These are phyloP conservation scores for Agrostemma githago DNA, from an alignment of 148 eudicot genomes.

Conservation along the genomic window DNA sequence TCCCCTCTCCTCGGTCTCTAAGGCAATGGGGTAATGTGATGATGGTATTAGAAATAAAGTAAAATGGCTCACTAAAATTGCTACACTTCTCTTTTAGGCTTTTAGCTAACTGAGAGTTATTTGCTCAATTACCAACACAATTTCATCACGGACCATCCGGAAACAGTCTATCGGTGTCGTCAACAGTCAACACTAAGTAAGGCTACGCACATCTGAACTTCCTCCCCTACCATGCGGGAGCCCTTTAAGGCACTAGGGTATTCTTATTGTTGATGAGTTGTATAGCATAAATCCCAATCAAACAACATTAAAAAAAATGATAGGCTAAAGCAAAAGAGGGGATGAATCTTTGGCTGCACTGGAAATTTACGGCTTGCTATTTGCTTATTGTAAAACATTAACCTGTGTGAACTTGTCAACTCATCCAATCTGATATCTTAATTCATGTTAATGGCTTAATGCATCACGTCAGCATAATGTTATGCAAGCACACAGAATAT, in stretches of 20 bases:
- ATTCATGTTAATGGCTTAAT: not conserved
- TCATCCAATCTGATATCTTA: not conserved
- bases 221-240: not conserved
- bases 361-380: not conserved
- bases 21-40: not conserved
- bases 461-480: not conserved
- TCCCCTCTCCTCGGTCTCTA: no score
- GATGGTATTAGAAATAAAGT: not conserved
- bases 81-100: not conserved
- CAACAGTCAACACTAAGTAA: not conserved
- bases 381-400: not conserved
- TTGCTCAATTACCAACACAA: not conserved
- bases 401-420: constrained; percentile 4
- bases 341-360: not conserved
- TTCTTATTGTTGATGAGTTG: not conserved
- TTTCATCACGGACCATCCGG: not conserved
- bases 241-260: not conserved
- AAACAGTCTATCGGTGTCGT: not conserved
- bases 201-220: not conserved
- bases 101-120: not conserved
- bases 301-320: not conserved
- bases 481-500: not conserved
- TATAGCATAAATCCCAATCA: not conserved
- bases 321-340: not conserved
- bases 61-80: not conserved